A percentile compares a stretch with the other conserved stretches of the same genome.
These are phyloP conservation scores for Artemisia tridentata DNA, from an alignment of 129 eudicot species.

Conservation along the genomic window DNA sequence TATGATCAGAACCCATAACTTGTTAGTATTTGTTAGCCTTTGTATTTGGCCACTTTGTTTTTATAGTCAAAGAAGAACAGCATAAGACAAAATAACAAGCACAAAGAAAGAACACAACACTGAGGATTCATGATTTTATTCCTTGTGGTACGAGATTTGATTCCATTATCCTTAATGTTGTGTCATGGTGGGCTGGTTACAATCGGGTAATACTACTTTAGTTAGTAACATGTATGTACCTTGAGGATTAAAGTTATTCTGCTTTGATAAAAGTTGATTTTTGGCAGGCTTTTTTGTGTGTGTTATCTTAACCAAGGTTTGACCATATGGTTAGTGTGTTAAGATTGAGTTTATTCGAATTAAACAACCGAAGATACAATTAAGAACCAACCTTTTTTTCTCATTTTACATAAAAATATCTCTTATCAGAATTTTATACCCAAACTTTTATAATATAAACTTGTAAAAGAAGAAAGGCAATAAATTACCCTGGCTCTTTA, in stretches of 20 bases:
- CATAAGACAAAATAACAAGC: constrained; percentile 15
- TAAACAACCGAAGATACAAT: background rate
- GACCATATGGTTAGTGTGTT: too few species aligned
- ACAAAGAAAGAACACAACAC: background rate
- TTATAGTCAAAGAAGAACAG: constrained; percentile 6
- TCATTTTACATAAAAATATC: too few species aligned
- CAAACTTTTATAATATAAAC: too few species aligned
- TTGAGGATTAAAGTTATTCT: too few species aligned
- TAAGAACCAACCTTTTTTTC: too few species aligned
- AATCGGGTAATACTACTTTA: constrained; percentile 2
- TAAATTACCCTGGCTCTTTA: too few species aligned
- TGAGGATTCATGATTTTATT: constrained; percentile 28
- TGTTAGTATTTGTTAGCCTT: background rate
- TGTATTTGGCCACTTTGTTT: background rate
- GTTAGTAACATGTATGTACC: background rate
- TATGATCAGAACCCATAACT: constrained; percentile 1
- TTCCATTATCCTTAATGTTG: constrained; percentile 25
- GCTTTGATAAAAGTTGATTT: too few species aligned
- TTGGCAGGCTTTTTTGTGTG: too few species aligned
- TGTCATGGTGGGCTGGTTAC: background rate
- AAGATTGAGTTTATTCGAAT: too few species aligned
- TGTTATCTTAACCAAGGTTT: too few species aligned
- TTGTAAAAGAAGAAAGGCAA: too few species aligned
- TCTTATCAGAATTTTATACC: too few species aligned
- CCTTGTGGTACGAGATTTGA: constrained; percentile 26